Conservation (phyloP, 2,329 filamentous ascomycete species). For the Aspergillus sp. region DNA sequence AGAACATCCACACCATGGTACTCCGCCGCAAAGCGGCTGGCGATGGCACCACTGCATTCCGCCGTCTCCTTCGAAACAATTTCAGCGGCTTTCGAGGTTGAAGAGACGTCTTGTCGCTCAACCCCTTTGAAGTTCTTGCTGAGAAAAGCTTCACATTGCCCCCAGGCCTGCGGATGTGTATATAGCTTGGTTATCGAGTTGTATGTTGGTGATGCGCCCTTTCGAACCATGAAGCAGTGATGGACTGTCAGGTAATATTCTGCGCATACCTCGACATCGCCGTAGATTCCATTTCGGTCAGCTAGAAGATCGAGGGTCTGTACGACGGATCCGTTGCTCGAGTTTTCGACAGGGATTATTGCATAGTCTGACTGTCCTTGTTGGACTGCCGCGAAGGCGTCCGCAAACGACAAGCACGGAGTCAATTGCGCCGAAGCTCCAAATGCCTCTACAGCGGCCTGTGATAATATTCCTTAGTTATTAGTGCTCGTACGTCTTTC, state of each 20-base stretch:
- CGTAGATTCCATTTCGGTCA: constrained; percentile 59
- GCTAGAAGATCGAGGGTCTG: constrained; percentile 85
- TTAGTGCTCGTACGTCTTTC: neutral
- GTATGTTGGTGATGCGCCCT: constrained; percentile 32
- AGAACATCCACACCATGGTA: constrained; percentile 64
- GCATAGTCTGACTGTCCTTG: constrained; percentile 58
- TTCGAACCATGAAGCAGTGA: constrained; percentile 67
- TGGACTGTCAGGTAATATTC: constrained; percentile 84
- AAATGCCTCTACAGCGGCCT: constrained; percentile 52
- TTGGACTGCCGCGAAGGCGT: constrained; percentile 76
- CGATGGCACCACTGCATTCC: constrained; percentile 67
- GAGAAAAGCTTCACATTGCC: constrained; percentile 77
- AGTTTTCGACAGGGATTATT: constrained; percentile 93
- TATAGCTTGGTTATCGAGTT: constrained; percentile 67
- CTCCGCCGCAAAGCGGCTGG: constrained; percentile 65
- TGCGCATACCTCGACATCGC: constrained; percentile 66
- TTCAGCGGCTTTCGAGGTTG: constrained; percentile 78
- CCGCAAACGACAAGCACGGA: constrained; percentile 39
- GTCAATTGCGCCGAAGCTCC: constrained; percentile 26
- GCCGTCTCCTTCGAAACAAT: constrained; percentile 55
- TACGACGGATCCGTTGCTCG: constrained; percentile 85
- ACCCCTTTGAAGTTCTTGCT: constrained; percentile 60
- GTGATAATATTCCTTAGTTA: constrained; percentile 11
- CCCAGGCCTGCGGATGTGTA: constrained; percentile 92
- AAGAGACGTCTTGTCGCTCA: constrained; percentile 77